Evolutionary conservation across 495 filamentous ascomycete genomes (phyloP).

Genomic region (Elasticomyces elasticus): DNA sequence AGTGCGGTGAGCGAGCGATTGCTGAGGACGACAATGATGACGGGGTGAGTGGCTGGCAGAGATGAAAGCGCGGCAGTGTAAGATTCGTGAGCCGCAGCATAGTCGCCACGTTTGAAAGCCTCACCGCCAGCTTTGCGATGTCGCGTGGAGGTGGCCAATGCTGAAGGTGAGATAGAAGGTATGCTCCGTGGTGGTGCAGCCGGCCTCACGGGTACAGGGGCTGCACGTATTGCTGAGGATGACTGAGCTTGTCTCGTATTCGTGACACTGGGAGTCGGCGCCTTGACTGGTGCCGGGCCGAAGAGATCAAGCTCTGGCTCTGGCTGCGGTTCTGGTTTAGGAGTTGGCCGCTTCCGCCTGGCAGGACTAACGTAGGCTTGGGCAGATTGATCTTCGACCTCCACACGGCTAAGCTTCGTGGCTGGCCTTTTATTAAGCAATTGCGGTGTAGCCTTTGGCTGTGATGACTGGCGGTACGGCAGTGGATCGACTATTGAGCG

Average conservation of each 20-base stretch:
- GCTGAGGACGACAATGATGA: conserved; percentile 75
- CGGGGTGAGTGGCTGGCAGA: conserved; percentile 71
- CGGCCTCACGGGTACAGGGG: conserved; percentile 19
- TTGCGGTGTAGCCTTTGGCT: conserved; percentile 37
- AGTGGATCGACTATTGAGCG: conserved; percentile 13
- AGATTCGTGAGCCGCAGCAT: conserved; percentile 66
- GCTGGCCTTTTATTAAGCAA: conserved; percentile 42
- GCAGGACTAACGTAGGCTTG: conserved; percentile 88
- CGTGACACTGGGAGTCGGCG: neutral
- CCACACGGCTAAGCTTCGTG: conserved; percentile 51
- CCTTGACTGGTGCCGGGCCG: conserved; percentile 36
- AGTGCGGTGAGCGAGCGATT: conserved; percentile 85
- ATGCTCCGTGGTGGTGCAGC: conserved; percentile 43
- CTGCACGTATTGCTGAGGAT: conserved; percentile 20
- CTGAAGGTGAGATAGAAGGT: conserved; percentile 55
- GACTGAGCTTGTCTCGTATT: neutral
- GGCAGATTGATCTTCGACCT: conserved; percentile 68
- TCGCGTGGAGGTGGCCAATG: conserved; percentile 61
- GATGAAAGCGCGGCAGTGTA: conserved; percentile 67
- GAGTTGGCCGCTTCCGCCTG: conserved; percentile 53
- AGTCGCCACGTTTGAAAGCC: conserved; percentile 91
- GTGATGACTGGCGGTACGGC: conserved; percentile 30
- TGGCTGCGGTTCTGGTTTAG: conserved; percentile 32
- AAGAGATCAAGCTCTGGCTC: conserved; percentile 40
- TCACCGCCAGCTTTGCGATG: conserved; percentile 69